A percentile compares a stretch with the other conserved stretches of the same genome.
phyloP scores from a whole-genome alignment of 1,284 basidiomycete species.

The Prillingera fragicola region DNA sequence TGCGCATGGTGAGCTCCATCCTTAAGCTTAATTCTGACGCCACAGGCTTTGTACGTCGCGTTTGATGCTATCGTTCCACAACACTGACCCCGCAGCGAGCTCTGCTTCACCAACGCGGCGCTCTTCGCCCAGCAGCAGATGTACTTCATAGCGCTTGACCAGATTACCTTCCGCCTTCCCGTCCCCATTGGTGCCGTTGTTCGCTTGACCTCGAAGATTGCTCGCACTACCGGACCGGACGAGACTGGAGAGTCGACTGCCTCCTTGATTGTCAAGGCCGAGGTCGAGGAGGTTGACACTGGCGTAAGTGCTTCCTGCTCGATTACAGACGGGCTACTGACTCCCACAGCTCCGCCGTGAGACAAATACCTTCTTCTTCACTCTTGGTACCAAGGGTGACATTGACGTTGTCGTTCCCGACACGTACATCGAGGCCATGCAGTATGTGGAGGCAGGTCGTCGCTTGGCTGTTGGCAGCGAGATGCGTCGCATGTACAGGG shows the following conservation, averaged over 20 bases:
- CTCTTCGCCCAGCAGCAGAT: constrained; percentile 65
- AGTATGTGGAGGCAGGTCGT: constrained; percentile 70
- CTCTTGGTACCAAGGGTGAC: constrained; percentile 43
- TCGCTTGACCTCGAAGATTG: constrained; percentile 62
- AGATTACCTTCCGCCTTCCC: constrained; percentile 70
- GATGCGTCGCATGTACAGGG: constrained; percentile 43
- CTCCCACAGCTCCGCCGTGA: constrained; percentile 32
- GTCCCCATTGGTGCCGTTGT: constrained; percentile 77
- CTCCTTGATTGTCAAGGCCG: constrained; percentile 68
- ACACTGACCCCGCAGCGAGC: constrained; percentile 48
- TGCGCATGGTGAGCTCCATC: constrained; percentile 58
- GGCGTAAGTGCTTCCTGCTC: constrained; percentile 51
- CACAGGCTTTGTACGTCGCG: constrained; percentile 5
- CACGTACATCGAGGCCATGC: constrained; percentile 63
- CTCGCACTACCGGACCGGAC: constrained; percentile 31
- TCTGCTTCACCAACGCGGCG: constrained; percentile 67
- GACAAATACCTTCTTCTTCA: constrained; percentile 52
- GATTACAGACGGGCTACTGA: not conserved
- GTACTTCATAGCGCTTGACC: constrained; percentile 69
- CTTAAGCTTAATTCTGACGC: not conserved
- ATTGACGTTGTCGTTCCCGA: constrained; percentile 57
- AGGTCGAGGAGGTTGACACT: constrained; percentile 67
- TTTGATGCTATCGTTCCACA: too few species aligned
- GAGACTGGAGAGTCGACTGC: constrained; percentile 43
- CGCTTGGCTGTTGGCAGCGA: constrained; percentile 47